Base-by-base conservation (phyloP, 23 red algal genomes). In the Gracilaria domingensis region DNA sequence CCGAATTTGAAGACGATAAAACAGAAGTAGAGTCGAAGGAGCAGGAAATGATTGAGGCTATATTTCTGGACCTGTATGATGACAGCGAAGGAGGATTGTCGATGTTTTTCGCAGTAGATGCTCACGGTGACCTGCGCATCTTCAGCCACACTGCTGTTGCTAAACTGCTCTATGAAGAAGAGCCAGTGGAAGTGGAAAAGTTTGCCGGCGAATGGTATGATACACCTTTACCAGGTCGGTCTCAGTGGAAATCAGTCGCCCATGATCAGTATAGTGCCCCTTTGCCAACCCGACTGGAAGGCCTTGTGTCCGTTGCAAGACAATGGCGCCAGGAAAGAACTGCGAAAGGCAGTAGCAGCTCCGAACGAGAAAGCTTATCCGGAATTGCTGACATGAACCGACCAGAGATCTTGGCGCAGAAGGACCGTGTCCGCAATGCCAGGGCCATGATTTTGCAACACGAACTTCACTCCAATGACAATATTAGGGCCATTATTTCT, bases 101-200 rank as follows among this genome's bases (percentile, higher is more conserved):
- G 7, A 93, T 86, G 65, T 93, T 86, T 53, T 80, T 72, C 14
- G 91, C 81, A 40, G 82, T 93, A 18, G 73, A 79, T 51, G 91
- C 79, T 25, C 60, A 86, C 73, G 82, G 82, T 9, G 37, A 85
- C 34, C 67, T 93, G 12, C 34, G 79, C n/a, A 51, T 93, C 0
- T 93, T 93, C 48, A 86, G 48, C 39, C 81, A 85, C 51, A 79
- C 59, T 49, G 80, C 80, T 30, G 91, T 93, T 32, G 75, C 66
- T 0, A 57, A 72, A 58, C n/a, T 93, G n/a, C 66, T 85, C 16
- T 93, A 77, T 80, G 91, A 93, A 29, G 58, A 71, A 28, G 80
- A 83, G 36, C 59, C 80, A 20, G 57, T 93, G 21, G 72, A 76
- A 39, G 42, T 93, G 13, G 91, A 78, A 30, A 55, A 56, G 12